Conservation (phyloP, 441 rosid species). For the Populus tomentosa region DNA sequence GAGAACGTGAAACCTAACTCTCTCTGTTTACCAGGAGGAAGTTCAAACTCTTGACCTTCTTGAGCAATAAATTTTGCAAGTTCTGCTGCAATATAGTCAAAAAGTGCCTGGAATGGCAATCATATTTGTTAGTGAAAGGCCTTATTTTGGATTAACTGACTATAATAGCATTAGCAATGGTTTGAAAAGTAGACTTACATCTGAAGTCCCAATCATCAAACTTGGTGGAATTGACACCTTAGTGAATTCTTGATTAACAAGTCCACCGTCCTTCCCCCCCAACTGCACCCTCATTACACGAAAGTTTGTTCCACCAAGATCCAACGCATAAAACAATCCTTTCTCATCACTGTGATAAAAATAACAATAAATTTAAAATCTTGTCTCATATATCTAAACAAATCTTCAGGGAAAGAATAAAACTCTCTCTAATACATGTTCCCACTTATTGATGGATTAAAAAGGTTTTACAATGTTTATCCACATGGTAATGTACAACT, state of each 20-base stretch:
- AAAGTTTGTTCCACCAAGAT: conserved; percentile 96
- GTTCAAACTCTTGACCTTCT: conserved; percentile 62
- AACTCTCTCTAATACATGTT: background rate
- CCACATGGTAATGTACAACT: background rate
- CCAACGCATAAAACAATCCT: conserved; percentile 89
- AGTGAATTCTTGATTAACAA: conserved; percentile 58
- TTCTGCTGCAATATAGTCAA: conserved; percentile 70
- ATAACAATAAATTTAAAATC: background rate
- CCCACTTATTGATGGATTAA: background rate
- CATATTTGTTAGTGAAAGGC: conserved; percentile 16
- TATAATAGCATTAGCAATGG: background rate
- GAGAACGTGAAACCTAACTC: conserved; percentile 96
- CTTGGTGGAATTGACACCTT: conserved; percentile 91
- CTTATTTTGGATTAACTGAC: background rate
- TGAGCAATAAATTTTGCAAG: conserved; percentile 79
- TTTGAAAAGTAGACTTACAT: conserved; percentile 40
- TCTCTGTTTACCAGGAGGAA: conserved; percentile 65
- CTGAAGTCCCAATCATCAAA: conserved; percentile 69
- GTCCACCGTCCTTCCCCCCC: conserved; percentile 65
- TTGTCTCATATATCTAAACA: background rate
- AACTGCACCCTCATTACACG: conserved; percentile 83
- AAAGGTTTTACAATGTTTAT: background rate
- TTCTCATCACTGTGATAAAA: conserved; percentile 54
- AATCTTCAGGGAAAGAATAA: background rate
- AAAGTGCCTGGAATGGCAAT: conserved; percentile 54